Conservation (phyloP, 1,284 basidiomycete genomes). For the Cystobasidiaceae sp. region DNA sequence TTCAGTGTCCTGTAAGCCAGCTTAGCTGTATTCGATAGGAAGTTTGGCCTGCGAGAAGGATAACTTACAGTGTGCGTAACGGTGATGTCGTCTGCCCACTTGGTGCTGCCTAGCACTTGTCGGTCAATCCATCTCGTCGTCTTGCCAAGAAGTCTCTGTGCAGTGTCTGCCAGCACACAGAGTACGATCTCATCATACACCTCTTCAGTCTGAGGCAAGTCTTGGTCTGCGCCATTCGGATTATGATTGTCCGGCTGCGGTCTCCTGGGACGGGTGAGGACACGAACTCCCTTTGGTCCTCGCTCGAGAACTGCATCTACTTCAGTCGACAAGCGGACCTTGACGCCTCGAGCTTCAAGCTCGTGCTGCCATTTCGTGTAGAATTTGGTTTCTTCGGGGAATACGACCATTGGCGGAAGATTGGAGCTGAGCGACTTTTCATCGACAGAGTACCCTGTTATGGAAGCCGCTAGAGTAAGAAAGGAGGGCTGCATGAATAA, state of each 20-base stretch:
- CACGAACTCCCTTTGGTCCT: constrained; percentile 43
- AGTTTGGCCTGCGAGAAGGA: not conserved
- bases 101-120: constrained; percentile 58
- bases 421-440: constrained; percentile 47
- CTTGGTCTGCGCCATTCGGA: constrained; percentile 42
- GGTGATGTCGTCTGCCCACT: constrained; percentile 55
- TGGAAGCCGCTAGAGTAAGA: no score
- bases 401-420: constrained; percentile 51
- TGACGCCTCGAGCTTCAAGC: constrained; percentile 47
- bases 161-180: constrained; percentile 57
- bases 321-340: constrained; percentile 48
- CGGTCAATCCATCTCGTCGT: constrained; percentile 57
- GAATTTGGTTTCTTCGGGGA: constrained; percentile 48
- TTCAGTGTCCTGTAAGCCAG: constrained; percentile 12
- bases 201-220: constrained; percentile 48
- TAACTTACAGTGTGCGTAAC: constrained; percentile 55
- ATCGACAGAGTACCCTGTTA: constrained; percentile 46
- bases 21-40: not conserved
- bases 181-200: constrained; percentile 62
- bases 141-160: constrained; percentile 56
- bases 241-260: constrained; percentile 47
- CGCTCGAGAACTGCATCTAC: constrained; percentile 44
- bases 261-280: constrained; percentile 43
- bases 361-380: constrained; percentile 48
- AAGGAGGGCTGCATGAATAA: no score